These are phyloP conservation scores for Candida sp. DNA, from an alignment of 1,139 yeast genomes.

Conservation along the genomic window DNA sequence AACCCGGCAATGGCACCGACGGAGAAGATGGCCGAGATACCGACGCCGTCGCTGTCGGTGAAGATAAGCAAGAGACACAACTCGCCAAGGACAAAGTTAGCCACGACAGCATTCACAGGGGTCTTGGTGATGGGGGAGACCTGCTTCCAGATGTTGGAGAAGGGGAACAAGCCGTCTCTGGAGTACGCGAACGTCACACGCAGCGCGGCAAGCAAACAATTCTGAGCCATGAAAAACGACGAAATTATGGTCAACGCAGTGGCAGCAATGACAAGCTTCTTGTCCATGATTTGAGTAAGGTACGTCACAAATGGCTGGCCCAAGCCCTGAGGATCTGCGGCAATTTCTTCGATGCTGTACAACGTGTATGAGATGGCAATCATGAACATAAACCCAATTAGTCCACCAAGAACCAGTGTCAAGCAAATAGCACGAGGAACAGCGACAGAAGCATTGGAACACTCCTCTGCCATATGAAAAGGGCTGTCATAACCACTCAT, in stretches of 20 bases:
- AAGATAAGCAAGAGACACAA: constrained; percentile 61
- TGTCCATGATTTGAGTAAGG: constrained; percentile 54
- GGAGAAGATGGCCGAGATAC: constrained; percentile 63
- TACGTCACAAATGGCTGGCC: constrained; percentile 73
- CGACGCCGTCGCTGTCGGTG: constrained; percentile 72
- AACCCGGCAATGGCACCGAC: constrained; percentile 80
- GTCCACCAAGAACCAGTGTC: constrained; percentile 66
- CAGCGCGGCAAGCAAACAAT: constrained; percentile 74
- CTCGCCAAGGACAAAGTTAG: constrained; percentile 62
- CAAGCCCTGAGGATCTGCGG: constrained; percentile 51
- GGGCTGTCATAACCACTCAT: constrained; percentile 82
- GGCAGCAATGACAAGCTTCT: constrained; percentile 52
- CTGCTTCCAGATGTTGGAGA: constrained; percentile 54
- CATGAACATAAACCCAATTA: constrained; percentile 66
- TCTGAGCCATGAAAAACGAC: constrained; percentile 69
- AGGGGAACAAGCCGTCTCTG: constrained; percentile 73
- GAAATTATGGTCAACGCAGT: constrained; percentile 64
- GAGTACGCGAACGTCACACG: constrained; percentile 73
- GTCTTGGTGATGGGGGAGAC: constrained; percentile 63
- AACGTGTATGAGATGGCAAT: constrained; percentile 69
- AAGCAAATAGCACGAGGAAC: constrained; percentile 71
- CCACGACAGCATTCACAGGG: constrained; percentile 74
- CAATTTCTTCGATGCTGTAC: constrained; percentile 55
- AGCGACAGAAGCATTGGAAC: constrained; percentile 66
- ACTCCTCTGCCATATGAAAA: constrained; percentile 75